These are phyloP conservation scores for Ascochyta koolunga DNA, from an alignment of 2,329 filamentous ascomycete genomes.

Conservation along the genomic window DNA sequence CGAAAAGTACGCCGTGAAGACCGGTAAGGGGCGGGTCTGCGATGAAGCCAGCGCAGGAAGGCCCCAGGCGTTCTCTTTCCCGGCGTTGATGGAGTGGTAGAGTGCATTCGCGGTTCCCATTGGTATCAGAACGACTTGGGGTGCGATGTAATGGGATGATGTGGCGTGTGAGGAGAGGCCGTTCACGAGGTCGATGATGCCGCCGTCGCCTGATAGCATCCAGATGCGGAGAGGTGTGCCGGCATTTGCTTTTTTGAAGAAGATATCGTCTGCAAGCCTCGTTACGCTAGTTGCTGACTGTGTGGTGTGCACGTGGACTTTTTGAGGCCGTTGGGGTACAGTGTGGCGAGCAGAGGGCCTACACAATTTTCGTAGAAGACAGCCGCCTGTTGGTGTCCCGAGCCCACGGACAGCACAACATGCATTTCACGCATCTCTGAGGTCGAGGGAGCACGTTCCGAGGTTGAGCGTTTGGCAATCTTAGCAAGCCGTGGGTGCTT, in stretches of 20 bases:
- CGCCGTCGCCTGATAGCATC: constrained; percentile 87
- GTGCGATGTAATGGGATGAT: constrained; percentile 50
- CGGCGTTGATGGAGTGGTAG: constrained; percentile 52
- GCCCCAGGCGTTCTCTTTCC: constrained; percentile 49
- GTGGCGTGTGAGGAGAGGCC: constrained; percentile 53
- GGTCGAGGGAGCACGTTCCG: constrained; percentile 1
- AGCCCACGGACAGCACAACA: constrained; percentile 54
- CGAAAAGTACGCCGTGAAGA: constrained; percentile 54
- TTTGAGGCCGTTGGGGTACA: constrained; percentile 42
- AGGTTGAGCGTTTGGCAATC: constrained; percentile 21
- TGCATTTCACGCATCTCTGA: constrained; percentile 40
- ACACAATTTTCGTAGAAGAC: constrained; percentile 49
- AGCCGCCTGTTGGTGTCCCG: constrained; percentile 51
- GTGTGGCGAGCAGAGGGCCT: constrained; percentile 50
- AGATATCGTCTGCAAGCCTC: constrained; percentile 61
- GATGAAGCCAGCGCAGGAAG: constrained; percentile 48
- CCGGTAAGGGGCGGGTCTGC: constrained; percentile 46
- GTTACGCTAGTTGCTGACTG: constrained; percentile 67
- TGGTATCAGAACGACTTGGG: constrained; percentile 62
- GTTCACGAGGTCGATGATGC: constrained; percentile 82
- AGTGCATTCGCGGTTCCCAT: constrained; percentile 59
- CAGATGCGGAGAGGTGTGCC: constrained; percentile 60
- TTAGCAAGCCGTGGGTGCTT: constrained; percentile 25
- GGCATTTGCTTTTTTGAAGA: constrained; percentile 60
- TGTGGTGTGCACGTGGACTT: constrained; percentile 67